Percentiles rank a stretch among this genome's conserved stretches.
Conservation (phyloP, 305 asterid species). For the Fraxinus albicans region DNA sequence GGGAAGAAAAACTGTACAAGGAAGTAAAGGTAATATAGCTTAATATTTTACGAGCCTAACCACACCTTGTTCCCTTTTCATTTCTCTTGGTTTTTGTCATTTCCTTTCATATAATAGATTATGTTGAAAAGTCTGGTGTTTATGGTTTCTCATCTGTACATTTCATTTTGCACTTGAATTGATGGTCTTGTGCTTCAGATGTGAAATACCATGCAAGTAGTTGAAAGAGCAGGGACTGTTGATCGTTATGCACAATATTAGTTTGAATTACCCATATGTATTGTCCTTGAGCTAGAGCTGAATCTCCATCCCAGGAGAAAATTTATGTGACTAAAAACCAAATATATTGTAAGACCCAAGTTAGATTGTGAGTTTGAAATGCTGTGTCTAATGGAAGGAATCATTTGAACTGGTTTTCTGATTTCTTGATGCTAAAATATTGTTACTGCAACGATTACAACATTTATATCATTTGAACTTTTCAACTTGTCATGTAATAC, state of each 20-base stretch:
- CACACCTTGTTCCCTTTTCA: neutral
- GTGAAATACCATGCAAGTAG: neutral
- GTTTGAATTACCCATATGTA: neutral
- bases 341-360: neutral
- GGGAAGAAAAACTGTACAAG: slow-evolving; percentile 94
- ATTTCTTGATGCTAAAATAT: neutral
- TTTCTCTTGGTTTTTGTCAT: neutral
- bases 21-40: slow-evolving; percentile 81
- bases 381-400: neutral
- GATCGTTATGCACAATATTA: neutral
- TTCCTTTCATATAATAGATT: neutral
- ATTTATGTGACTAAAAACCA: neutral
- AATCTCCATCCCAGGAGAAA: neutral
- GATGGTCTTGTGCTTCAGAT: neutral
- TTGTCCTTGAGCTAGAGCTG: neutral
- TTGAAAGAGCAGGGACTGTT: neutral
- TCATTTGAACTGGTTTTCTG: neutral
- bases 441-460: neutral
- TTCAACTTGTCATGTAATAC: neutral
- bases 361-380: neutral
- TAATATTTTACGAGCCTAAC: slow-evolving; percentile 7
- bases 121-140: neutral
- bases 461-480: neutral
- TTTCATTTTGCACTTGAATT: neutral
- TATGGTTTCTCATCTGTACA: slow-evolving; percentile 5